Evolutionary conservation across 805 yeast genomes (phyloP), one percentile per base, ranked within the genome.

Genomic region (Kodamaea jinghongensis): DNA sequence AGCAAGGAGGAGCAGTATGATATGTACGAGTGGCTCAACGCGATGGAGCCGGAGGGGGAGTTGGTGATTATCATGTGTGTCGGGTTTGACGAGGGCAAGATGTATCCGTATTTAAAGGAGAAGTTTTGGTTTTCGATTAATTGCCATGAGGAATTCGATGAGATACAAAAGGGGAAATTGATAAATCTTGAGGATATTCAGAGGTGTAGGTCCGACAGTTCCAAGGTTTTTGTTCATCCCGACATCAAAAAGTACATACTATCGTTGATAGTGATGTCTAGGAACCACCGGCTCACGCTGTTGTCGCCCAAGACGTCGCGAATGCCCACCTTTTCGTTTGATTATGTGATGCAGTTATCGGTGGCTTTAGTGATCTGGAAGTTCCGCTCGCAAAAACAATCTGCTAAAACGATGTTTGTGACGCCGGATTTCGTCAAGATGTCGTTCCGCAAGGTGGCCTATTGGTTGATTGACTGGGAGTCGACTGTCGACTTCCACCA

Each of bases 391-490:
- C 26, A 20, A 26, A 29, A 20, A 16, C 36, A 34, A 16, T 39
- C 34, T 8, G 38, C 46, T 29, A 30, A 36, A 17, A 30, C 38
- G 33, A 33, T 52, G 15, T 68, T 46, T 42, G 63, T 65, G 5
- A 67, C 73, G 3, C 72, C 73, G 0, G 70, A 63, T 30, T 49
- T 46, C 28, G 61, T 59, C 29, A 67, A 67, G 44, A 49, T 63
- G n/a, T 68, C 72, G 4, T 54, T 56, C 45, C 50, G 69, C 17
- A 63, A 63, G 43, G 48, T 69, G 5, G 70, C 63, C 16, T 68
- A 67, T 54, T 69, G 75, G 75, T 50, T 67, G 12, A 67, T 69
- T 8, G 67, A 65, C 46, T 69, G 73, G 73, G 68, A 67, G 41
- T 48, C 55, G 20, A 57, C 60, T 40, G 17, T 34, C 9, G 28